Evolutionary conservation across 1,139 yeast species (phyloP), one percentile per base, ranked within the genome.

Genomic region (Hansenula anomala): DNA sequence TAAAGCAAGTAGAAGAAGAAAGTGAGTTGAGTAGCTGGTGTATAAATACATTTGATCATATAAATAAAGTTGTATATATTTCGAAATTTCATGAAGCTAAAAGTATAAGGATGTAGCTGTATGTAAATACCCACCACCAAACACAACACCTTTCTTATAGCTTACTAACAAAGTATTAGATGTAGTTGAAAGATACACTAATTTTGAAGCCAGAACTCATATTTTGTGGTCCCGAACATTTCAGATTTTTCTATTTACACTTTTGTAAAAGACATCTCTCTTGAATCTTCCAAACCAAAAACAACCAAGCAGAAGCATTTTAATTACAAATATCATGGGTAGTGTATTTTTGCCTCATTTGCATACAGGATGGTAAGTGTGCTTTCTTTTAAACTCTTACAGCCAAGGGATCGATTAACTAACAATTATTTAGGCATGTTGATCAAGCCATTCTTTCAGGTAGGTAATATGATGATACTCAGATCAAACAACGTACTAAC

Each of bases 301-400:
- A 8, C 26, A n/a, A n/a, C n/a, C n/a, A n/a, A n/a, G n/a, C n/a
- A n/a, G n/a, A n/a, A n/a, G n/a, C n/a, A n/a, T n/a, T n/a, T n/a
- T n/a, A n/a, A n/a, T n/a, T n/a, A n/a, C n/a, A n/a, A 6, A 8
- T 19, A 27, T 13, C n/a, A 87, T 87, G 96, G 94, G 95, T 11
- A 83, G 94, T 46, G 83, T 87, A 7, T 86, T 90, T 55, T 69
- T 90, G 39, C 96, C 96, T 11, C 96, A 90, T 60, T 67, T 92
- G 46, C 79, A 74, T 25, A 77, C 95, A 0, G 98, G 96, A n/a
- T 81, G 89, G 71, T 54, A 34, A 22, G 56, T 50, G n/a, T 12
- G 1, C 3, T 8, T 28, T 6, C 5, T 10, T 4, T 8, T n/a
- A n/a, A n/a, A 16, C 4, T 11, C 6, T n/a, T 4, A 6, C 8